Evolutionary conservation across 2,329 filamentous ascomycete genomes (phyloP).

Genomic region (Fusarium guadeloupense): DNA sequence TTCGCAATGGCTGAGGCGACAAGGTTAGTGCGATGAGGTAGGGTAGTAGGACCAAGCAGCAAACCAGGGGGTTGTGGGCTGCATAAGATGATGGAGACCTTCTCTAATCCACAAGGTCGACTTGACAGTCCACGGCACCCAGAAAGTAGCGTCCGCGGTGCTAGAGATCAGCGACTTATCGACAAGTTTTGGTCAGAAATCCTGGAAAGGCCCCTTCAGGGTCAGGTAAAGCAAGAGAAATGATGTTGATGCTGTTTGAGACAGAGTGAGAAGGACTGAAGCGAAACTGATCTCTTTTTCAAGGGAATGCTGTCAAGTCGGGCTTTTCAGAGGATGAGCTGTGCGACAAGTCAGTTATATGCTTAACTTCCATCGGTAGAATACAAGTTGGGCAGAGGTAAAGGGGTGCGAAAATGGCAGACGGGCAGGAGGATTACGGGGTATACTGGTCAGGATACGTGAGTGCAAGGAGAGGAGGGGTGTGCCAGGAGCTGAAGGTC

Average conservation of each 20-base stretch:
- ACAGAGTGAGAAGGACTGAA: conserved; percentile 4
- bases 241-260: conserved; percentile 9
- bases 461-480: conserved; percentile 33
- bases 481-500: conserved; percentile 22
- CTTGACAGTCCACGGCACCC: conserved; percentile 45
- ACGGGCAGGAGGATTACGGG: conserved; percentile 34
- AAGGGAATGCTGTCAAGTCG: conserved; percentile 5
- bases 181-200: conserved; percentile 30
- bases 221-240: not conserved
- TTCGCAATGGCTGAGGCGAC: conserved; percentile 57
- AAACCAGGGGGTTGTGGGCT: conserved; percentile 49
- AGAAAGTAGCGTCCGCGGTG: conserved; percentile 43
- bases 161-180: conserved; percentile 40
- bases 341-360: conserved; percentile 36
- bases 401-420: conserved; percentile 35
- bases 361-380: conserved; percentile 22
- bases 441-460: conserved; percentile 22
- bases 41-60: conserved; percentile 50
- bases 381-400: conserved; percentile 31
- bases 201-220: conserved; percentile 22
- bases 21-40: conserved; percentile 56
- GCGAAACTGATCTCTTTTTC: not conserved
- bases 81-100: conserved; percentile 46
- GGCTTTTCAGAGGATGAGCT: conserved; percentile 1
- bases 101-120: conserved; percentile 41